These are phyloP conservation scores for Fusarium anguioides DNA, from an alignment of 2,329 filamentous ascomycete genomes.

Conservation along the genomic window DNA sequence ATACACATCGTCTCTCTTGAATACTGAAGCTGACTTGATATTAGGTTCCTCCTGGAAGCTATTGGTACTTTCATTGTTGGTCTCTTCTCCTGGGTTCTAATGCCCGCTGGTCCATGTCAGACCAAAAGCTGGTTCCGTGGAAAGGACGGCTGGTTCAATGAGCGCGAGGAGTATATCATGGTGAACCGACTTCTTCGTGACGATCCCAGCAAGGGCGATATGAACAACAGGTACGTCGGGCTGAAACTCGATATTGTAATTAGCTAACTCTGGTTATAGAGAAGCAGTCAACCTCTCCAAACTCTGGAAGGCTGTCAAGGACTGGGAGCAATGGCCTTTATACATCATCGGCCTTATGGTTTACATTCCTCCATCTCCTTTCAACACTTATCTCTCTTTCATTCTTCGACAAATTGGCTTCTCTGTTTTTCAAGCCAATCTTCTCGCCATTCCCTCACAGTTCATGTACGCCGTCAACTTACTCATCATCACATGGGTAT, in stretches of 20 bases:
- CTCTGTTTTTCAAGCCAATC: slow-evolving; percentile 58
- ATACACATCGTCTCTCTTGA: rapidly evolving
- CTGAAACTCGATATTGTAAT: rapidly evolving
- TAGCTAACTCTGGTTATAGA: slow-evolving; percentile 48
- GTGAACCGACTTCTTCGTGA: slow-evolving; percentile 70
- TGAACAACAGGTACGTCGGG: slow-evolving; percentile 63
- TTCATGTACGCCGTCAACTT: slow-evolving; percentile 60
- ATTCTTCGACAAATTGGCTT: slow-evolving; percentile 58
- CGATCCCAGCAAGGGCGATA: slow-evolving; percentile 69
- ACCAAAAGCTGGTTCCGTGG: slow-evolving; percentile 68
- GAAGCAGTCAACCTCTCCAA: slow-evolving; percentile 45
- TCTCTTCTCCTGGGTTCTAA: slow-evolving; percentile 57
- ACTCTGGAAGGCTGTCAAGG: slow-evolving; percentile 64
- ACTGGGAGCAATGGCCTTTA: slow-evolving; percentile 69
- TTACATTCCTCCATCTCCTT: slow-evolving; percentile 57
- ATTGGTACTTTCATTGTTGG: slow-evolving; percentile 56
- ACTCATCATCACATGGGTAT: slow-evolving; percentile 59
- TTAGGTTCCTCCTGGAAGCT: slow-evolving; percentile 63
- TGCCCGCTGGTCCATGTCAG: slow-evolving; percentile 59
- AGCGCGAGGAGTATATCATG: slow-evolving; percentile 70
- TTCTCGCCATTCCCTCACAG: slow-evolving; percentile 58
- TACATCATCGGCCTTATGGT: slow-evolving; percentile 60
- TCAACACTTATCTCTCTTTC: slow-evolving; percentile 58
- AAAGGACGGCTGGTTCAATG: slow-evolving; percentile 69
- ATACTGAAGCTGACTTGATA: background rate